phyloP scores from a whole-genome alignment of 768 basidiomycete species.

The Boletus fagicola region DNA sequence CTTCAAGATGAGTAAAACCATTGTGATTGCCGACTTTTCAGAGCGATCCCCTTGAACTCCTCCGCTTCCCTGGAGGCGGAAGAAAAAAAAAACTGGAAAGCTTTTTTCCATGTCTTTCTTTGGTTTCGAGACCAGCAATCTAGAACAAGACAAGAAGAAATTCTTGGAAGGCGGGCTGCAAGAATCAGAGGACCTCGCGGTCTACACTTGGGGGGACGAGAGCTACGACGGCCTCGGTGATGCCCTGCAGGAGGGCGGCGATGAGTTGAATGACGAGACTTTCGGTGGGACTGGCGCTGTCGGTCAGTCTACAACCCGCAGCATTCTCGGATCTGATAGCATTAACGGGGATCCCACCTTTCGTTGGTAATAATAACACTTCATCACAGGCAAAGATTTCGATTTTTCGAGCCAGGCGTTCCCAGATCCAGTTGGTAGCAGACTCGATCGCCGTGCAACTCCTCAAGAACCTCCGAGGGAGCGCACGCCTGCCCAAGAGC shows the following conservation, averaged over 20 bases:
- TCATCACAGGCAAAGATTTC: conserved; percentile 77
- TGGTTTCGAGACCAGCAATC: conserved; percentile 60
- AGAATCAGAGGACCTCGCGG: conserved; percentile 78
- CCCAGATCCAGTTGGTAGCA: conserved; percentile 21
- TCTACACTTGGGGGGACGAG: conserved; percentile 91
- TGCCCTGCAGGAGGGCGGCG: conserved; percentile 82
- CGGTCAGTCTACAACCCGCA: conserved; percentile 51
- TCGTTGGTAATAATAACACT: neutral
- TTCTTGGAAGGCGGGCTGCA: conserved; percentile 49
- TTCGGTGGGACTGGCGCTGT: conserved; percentile 74
- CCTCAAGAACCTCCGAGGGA: conserved; percentile 27
- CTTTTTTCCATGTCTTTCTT: conserved; percentile 72
- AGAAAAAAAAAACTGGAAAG: conserved; percentile 15
- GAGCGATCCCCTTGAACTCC: conserved; percentile 8
- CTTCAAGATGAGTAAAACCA: conserved; percentile 6
- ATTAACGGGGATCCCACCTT: conserved; percentile 1
- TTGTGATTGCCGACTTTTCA: conserved; percentile 19
- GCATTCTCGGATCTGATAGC: conserved; percentile 13
- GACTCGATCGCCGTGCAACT: conserved; percentile 19
- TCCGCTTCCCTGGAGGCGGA: conserved; percentile 17
- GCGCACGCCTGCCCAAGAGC: conserved; percentile 31
- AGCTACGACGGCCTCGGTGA: conserved; percentile 89
- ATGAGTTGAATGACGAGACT: conserved; percentile 96
- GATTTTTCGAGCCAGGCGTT: conserved; percentile 65
- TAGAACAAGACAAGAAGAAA: conserved; percentile 63